A percentile compares a stretch with the other conserved stretches of the same genome.
phyloP scores from a whole-genome alignment of 129 eudicot species.

The Ambrosia artemisiifolia region DNA sequence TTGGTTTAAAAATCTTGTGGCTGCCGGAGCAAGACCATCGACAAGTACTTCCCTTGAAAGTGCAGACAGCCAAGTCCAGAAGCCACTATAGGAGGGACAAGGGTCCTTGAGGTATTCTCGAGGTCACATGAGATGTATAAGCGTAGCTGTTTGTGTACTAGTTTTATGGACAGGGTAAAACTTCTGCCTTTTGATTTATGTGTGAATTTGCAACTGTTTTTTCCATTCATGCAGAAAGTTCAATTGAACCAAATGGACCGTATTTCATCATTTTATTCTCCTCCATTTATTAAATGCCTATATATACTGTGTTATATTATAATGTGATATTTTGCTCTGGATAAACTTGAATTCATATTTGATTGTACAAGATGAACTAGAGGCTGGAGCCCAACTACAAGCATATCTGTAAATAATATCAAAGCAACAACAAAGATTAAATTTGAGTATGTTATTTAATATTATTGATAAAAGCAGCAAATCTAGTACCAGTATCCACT shows the following conservation, averaged over 20 bases:
- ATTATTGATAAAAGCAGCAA: slow-evolving; percentile 25
- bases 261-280: slow-evolving; percentile 1
- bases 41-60: slow-evolving; percentile 54
- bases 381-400: not conserved
- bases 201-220: slow-evolving; percentile 17
- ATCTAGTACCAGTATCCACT: slow-evolving; percentile 16
- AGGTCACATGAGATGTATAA: slow-evolving; percentile 27
- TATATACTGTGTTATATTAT: not conserved
- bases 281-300: not conserved
- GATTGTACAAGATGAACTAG: not conserved
- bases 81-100: slow-evolving; percentile 29
- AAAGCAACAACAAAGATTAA: not conserved
- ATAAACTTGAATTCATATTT: not conserved
- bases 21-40: slow-evolving; percentile 72
- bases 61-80: slow-evolving; percentile 31
- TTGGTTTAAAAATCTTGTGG: slow-evolving; percentile 79
- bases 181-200: not conserved
- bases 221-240: slow-evolving; percentile 23
- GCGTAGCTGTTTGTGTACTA: slow-evolving; percentile 22
- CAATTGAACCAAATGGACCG: not conserved
- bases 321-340: not conserved
- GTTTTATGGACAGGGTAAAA: slow-evolving; percentile 9
- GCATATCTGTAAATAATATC: not conserved
- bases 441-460: slow-evolving; percentile 3
- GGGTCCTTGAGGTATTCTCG: slow-evolving; percentile 31